Evolutionary conservation across 2,329 filamentous ascomycete genomes (phyloP), one percentile per base, ranked within the genome.

Genomic region (Aspergillus bombycis): DNA sequence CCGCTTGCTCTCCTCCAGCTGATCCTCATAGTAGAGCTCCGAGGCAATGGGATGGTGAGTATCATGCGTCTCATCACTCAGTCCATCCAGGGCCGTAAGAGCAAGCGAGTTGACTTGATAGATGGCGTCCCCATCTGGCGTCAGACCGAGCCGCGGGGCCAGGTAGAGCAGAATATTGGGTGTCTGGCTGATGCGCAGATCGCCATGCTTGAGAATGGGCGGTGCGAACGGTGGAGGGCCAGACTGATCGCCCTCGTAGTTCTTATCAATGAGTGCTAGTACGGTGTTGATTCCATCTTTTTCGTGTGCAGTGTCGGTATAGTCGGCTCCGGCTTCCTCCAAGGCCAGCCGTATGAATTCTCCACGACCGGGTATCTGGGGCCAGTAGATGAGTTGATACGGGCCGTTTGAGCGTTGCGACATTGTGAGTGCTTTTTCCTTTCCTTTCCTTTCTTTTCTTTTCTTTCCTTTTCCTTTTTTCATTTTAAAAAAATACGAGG

Each of bases 161-260:
- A 55, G 32, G 21, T 55, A 55, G n/a, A 55, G 52, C 21, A 55
- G 34, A 28, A 55, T 55, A 21, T 55, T 55, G 32, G 52, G 52
- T 14, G 52, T 55, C 26, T 55, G 52, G n/a, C 52, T 55, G 32
- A 55, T 36, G 2, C 32, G 52, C 10, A 55, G 32, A 38, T 55
- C 32, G 6, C 32, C 52, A n/a, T 55, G 52, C 21, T 38, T 16
- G 11, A 55, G 23, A 4, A 55, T 28, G 11, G 52, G 52, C 4
- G 52, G 52, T 9, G 52, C 52, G 4, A 55, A 55, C 3, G 52
- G 52, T 4, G 52, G 52, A 9, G 32, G 52, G 10, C 52, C 52
- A 19, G 32, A 55, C 11, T 21, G 3, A 16, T 55, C 52, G 34
- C 52, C 52, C 26, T 26, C 21, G 34, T 12, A 36, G n/a, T 55